Evolutionary conservation across 495 filamentous ascomycete genomes (phyloP), one percentile per base, ranked within the genome.

Genomic region (Chaetomium tenue): DNA sequence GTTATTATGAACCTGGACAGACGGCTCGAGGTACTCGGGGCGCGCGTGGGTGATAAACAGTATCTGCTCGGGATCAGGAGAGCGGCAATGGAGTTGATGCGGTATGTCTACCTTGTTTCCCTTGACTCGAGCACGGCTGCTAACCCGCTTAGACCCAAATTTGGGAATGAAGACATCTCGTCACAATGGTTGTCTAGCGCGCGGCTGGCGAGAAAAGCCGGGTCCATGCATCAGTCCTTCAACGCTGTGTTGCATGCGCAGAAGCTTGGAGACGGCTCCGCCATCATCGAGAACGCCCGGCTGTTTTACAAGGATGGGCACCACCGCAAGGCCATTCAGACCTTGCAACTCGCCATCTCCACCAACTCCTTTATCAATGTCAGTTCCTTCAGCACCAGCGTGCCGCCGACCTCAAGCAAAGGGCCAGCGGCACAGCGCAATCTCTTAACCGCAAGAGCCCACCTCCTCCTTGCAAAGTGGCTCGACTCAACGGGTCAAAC

Each of bases 261-360:
- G 15, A 83, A 88, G 65, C 83, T 97, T 28, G 91, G 91, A 26
- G 91, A 94, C 68, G 83, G 87, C 56, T 89, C 91, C 12, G 91
- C 94, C 44, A 91, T 88, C 40, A 91, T 97, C 65, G 95, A 99
- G 72, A 92, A 99, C 74, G 90, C 94, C 8, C 83, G 89, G 58
- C 83, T 98, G 48, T 78, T 98, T n/a, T 98, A 94, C 91, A 92
- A 90, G 69, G 91, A 96, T 73, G 92, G 92, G 7, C 87, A 97
- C 71, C 92, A 96, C 71, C 86, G 92, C 54, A 96, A 97, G 77
- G 95, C 95, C 18, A 98, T 99, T 65, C 91, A 96, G 67, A 88
- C 85, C 12, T 79, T 98, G 20, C 86, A 94, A 72, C 86, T 90
- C 37, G 92, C 92, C 39, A 96, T 98, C 68, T 81, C 83, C 60